Conservation (phyloP, 352 stramenopile genomes). For the Thalassiosira livingstoniorum region DNA sequence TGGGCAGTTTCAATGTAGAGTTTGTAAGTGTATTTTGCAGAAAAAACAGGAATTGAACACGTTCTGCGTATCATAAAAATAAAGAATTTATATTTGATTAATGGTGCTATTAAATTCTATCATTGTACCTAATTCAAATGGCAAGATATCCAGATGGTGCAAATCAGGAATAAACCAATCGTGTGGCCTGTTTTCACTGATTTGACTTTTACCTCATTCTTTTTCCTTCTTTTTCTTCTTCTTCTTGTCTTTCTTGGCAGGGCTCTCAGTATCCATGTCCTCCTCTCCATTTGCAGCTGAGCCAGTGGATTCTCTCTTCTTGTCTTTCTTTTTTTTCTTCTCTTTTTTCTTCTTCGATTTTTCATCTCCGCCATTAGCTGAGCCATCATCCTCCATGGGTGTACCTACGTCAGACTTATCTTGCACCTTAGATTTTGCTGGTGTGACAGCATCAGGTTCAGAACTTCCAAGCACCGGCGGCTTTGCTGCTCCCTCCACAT, state of each 20-base stretch:
- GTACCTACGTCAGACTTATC: conserved; percentile 12
- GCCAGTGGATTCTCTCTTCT: conserved; percentile 67
- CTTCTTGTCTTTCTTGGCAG: conserved; percentile 77
- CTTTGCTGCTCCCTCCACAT: conserved; percentile 69
- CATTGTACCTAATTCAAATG: too few species aligned
- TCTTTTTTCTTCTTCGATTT: conserved; percentile 86
- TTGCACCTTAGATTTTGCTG: conserved; percentile 18
- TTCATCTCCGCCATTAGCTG: conserved; percentile 53
- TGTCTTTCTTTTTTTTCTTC: conserved; percentile 85
- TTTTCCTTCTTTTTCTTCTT: conserved; percentile 81
- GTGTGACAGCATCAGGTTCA: conserved; percentile 21
- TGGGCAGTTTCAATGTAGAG: too few species aligned
- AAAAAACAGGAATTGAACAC: too few species aligned
- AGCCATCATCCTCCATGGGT: conserved; percentile 53
- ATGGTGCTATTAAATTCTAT: too few species aligned
- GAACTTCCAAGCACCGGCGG: conserved; percentile 46
- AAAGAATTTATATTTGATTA: too few species aligned
- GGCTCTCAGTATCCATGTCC: conserved; percentile 24
- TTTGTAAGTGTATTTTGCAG: too few species aligned
- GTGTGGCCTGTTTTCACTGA: too few species aligned
- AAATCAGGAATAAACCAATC: too few species aligned
- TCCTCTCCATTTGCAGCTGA: too few species aligned
- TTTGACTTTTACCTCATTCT: too few species aligned
- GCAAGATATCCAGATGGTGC: too few species aligned
- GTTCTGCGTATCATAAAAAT: too few species aligned